Evolutionary conservation across 2,329 filamentous ascomycete species (phyloP).

Genomic region (Venturia aucupariae): DNA sequence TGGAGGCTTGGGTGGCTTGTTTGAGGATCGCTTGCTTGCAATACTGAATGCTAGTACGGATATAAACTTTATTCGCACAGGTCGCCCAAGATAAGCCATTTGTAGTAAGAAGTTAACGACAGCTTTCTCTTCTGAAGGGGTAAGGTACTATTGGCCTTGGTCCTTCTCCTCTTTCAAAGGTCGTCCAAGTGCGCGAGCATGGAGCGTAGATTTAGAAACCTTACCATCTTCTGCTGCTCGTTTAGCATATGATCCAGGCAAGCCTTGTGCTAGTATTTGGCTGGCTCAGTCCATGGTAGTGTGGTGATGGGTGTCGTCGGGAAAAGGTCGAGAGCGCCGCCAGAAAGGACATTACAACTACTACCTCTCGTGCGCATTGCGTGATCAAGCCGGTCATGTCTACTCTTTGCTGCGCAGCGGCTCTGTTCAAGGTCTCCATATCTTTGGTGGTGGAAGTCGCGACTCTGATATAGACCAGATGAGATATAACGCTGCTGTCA

Average conservation of each 20-base stretch:
- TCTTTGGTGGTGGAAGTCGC: too few relatives aligned
- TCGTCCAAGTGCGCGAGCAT: constrained; percentile 17
- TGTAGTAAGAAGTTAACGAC: constrained; percentile 16
- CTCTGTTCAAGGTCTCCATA: too few relatives aligned
- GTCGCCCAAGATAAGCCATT: constrained; percentile 15
- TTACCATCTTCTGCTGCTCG: constrained; percentile 14
- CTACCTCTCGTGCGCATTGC: too few relatives aligned
- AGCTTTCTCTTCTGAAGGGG: constrained; percentile 16
- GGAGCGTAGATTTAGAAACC: constrained; percentile 18
- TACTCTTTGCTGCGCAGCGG: too few relatives aligned
- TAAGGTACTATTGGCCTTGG: constrained; percentile 7
- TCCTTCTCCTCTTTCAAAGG: constrained; percentile 13
- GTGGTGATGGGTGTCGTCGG: neutral
- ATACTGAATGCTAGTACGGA: constrained; percentile 13
- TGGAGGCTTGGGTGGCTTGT: constrained; percentile 9
- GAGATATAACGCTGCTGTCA: too few relatives aligned
- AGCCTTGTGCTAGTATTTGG: constrained; percentile 14
- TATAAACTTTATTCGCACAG: constrained; percentile 18
- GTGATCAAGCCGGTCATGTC: too few relatives aligned
- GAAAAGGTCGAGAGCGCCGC: neutral
- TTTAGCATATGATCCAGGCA: constrained; percentile 12
- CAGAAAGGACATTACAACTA: too few relatives aligned
- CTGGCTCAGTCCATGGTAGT: constrained; percentile 17
- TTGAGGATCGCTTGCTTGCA: constrained; percentile 7
- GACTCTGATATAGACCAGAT: too few relatives aligned